These are phyloP conservation scores for Trichomonas gallinae DNA, from an alignment of 208 protist species.

Conservation along the genomic window DNA sequence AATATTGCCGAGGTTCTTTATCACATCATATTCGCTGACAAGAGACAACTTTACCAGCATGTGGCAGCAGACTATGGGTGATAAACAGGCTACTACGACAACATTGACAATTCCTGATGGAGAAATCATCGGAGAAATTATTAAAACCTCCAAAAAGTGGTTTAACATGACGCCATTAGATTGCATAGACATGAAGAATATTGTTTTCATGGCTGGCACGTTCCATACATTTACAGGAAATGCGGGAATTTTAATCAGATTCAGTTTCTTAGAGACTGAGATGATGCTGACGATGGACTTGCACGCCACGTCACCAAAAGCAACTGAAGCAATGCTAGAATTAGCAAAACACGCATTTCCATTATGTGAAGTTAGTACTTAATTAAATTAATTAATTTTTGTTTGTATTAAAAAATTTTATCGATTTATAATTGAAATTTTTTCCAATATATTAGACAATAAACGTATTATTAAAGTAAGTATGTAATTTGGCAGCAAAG, in stretches of 20 bases:
- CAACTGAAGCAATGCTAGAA: background rate
- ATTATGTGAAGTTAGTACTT: background rate
- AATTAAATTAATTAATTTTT: background rate
- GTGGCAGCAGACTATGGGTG: background rate
- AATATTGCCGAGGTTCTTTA: background rate
- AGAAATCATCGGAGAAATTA: background rate
- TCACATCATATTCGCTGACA: background rate
- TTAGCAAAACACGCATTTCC: background rate
- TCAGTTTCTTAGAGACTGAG: background rate
- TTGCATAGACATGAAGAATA: background rate
- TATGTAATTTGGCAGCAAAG: too few relatives aligned
- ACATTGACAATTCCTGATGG: background rate
- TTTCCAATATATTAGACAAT: too few relatives aligned
- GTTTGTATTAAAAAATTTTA: background rate
- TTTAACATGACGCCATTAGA: background rate
- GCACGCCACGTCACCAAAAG: background rate
- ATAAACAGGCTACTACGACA: background rate
- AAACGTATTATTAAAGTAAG: too few relatives aligned
- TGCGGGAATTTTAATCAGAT: background rate
- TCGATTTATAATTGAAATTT: too few relatives aligned
- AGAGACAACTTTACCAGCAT: background rate
- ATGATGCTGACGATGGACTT: background rate
- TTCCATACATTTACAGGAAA: background rate
- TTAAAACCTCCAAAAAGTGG: background rate
- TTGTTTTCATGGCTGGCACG: background rate